Conservation (phyloP, 768 basidiomycete genomes). For the Lactarius indigo region DNA sequence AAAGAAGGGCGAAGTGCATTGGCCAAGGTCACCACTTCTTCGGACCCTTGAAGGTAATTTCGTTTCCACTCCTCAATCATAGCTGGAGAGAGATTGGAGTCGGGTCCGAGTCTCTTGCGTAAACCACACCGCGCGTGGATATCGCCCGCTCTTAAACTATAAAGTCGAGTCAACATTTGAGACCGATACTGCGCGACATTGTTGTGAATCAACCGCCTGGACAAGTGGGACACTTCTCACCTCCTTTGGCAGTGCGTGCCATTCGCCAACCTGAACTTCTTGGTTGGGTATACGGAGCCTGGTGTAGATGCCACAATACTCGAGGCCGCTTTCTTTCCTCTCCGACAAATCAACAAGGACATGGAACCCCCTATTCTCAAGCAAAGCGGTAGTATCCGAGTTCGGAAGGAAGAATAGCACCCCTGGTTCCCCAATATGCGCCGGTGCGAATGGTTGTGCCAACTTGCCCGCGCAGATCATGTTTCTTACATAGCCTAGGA, state of each 20-base stretch:
- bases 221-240: background rate
- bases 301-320: background rate
- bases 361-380: background rate
- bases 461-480: background rate
- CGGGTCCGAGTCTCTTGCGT: background rate
- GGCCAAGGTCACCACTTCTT: no score
- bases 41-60: no score
- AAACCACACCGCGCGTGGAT: background rate
- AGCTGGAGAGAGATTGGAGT: background rate
- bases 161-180: rapidly evolving
- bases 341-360: background rate
- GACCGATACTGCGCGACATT: background rate
- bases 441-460: background rate
- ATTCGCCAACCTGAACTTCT: background rate
- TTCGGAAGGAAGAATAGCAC: background rate
- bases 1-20: background rate
- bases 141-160: background rate
- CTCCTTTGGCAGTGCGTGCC: background rate
- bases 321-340: background rate
- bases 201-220: background rate
- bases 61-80: background rate
- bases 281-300: background rate
- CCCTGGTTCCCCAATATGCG: background rate
- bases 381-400: no score
- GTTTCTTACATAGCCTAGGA: rapidly evolving